Evolutionary conservation across 78 protist species (phyloP), one percentile per base, ranked within the genome.

Genomic region (Planoprotostelium fungivorum): DNA sequence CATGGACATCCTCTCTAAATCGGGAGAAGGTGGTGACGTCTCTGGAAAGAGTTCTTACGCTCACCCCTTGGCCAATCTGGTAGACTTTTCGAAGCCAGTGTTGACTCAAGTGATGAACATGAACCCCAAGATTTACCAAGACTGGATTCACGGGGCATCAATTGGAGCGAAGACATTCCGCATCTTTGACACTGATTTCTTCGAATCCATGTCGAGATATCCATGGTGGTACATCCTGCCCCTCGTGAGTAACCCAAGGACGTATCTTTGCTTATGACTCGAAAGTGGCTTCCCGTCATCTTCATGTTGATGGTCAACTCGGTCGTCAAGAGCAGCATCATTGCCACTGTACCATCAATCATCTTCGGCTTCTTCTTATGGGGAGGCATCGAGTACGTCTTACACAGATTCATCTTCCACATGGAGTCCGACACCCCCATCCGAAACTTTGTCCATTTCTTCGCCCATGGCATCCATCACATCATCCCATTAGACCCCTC

Each of bases 401-500:
- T 96, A 28, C 97, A 96, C 91, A 38, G 97, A 36, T 94, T 63
- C 38, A 36, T 92, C 63, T 94, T 94, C 51, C 96, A 94, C 90
- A 35, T 92, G 1, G 91, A 90, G 35, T 85, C 94, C 36, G 73
- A 87, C 36, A 90, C 91, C n/a, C 84, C 88, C 36, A 85, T 90
- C 88, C 89, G 92, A 5, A 96, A 94, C 91, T 89, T 92, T 36
- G 87, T 96, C 84, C 98, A 96, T 89, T 96, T 95, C 89, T 89
- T 96, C 90, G 89, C 92, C 29, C 98, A 96, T 37, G 98, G 98
- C 28, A 90, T 94, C 84, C 98, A 96, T 88, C 98, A 96, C 94
- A 63, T 96, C 35, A 94, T 94, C 23, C 98, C 98, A 87, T 84
- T 87, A 37, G 98, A 96, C 88, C 34, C 93, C 29, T 89, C 92